A percentile compares a stretch with the other conserved stretches of the same genome.
Evolutionary conservation across 2,329 filamentous ascomycete genomes (phyloP).

Genomic region (Geoglossum cookeanum): DNA sequence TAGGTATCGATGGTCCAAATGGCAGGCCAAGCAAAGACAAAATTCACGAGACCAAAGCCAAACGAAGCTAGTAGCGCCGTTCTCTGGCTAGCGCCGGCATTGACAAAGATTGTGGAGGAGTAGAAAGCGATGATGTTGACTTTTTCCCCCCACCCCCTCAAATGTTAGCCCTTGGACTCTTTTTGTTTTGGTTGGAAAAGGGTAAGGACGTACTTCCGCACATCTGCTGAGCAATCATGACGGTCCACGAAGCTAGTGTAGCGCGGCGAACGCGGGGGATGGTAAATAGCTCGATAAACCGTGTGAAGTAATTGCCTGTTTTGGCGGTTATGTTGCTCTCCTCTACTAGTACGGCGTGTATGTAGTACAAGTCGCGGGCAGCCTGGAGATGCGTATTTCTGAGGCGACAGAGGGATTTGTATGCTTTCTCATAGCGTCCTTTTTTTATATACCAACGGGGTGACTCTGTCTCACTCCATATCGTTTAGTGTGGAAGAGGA

Average conservation of each 20-base stretch:
- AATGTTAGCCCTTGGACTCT: conserved; percentile 35
- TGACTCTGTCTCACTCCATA: not conserved
- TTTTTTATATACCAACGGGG: conserved; percentile 50
- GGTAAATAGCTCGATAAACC: conserved; percentile 35
- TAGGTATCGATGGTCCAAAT: conserved; percentile 49
- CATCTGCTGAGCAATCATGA: conserved; percentile 58
- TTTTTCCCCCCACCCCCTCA: not conserved
- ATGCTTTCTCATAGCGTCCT: conserved; percentile 39
- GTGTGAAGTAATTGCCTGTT: conserved; percentile 35
- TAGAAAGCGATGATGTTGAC: conserved; percentile 32
- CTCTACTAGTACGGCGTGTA: conserved; percentile 31
- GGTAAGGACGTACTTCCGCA: conserved; percentile 27
- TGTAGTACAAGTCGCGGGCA: conserved; percentile 43
- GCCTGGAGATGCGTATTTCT: conserved; percentile 41
- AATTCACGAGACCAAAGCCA: conserved; percentile 47
- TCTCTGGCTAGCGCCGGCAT: conserved; percentile 36
- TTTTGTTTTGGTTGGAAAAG: not conserved
- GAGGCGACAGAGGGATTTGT: conserved; percentile 35
- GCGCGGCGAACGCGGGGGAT: conserved; percentile 31
- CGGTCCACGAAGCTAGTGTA: conserved; percentile 54
- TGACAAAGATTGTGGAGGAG: conserved; percentile 35
- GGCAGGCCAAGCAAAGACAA: conserved; percentile 44
- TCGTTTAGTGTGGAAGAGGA: not conserved
- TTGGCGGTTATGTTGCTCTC: conserved; percentile 24
- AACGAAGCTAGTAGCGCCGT: conserved; percentile 42